Evolutionary conservation across 495 filamentous ascomycete species (phyloP).

Genomic region (Pseudotulostoma volvatum): DNA sequence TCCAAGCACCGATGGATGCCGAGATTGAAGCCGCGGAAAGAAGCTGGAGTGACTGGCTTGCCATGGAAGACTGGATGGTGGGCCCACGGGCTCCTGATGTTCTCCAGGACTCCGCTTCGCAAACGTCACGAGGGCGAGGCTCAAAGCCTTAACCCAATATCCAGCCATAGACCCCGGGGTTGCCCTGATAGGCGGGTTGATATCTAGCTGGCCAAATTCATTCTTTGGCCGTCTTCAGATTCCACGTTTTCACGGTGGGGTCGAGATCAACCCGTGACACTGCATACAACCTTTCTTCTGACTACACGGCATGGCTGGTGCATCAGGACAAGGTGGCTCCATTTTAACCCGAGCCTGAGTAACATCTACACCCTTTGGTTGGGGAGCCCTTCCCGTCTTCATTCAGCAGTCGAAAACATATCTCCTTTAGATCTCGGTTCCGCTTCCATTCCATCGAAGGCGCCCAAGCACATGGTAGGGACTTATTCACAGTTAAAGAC

Average conservation of each 20-base stretch:
- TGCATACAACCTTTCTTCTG: background rate
- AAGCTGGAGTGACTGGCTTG: constrained; percentile 72
- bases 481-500: background rate
- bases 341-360: too few relatives aligned
- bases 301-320: background rate
- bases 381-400: background rate
- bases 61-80: constrained; percentile 95
- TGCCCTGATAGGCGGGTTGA: background rate
- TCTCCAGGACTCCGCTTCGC: constrained; percentile 30
- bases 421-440: background rate
- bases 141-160: background rate
- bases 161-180: too few relatives aligned
- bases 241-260: background rate
- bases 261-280: background rate
- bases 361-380: too few relatives aligned
- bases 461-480: background rate
- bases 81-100: constrained; percentile 40
- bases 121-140: constrained; percentile 12
- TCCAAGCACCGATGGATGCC: constrained; percentile 53
- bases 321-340: background rate
- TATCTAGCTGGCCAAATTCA: background rate
- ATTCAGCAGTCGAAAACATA: background rate
- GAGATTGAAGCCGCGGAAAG: constrained; percentile 77
- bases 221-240: too few relatives aligned
- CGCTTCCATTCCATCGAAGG: background rate